Conservation (phyloP, 345 rosid species). For the Noccaea caerulescens region DNA sequence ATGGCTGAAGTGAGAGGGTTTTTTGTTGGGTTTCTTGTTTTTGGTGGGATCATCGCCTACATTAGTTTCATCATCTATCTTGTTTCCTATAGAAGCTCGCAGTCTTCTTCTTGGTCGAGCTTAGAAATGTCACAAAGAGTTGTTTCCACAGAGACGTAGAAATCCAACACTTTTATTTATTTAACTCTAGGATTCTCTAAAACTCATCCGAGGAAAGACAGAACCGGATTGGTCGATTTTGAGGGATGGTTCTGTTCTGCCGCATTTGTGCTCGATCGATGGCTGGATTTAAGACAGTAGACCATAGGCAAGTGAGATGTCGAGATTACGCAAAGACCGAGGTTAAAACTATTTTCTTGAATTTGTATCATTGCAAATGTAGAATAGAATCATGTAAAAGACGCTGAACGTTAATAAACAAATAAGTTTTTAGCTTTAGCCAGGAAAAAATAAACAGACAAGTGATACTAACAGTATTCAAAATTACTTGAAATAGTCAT, state of each 20-base stretch:
- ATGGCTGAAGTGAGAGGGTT: slow-evolving; percentile 63
- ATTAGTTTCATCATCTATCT: slow-evolving; percentile 74
- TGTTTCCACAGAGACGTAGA: slow-evolving; percentile 42
- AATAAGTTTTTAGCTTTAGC: neutral
- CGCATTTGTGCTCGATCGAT: slow-evolving; percentile 28
- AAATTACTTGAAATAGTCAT: too few relatives aligned
- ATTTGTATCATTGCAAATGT: slow-evolving; percentile 27
- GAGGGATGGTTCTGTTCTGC: slow-evolving; percentile 11
- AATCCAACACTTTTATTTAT: neutral
- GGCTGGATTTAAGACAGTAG: slow-evolving; percentile 7
- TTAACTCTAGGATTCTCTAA: neutral
- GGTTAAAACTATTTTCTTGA: slow-evolving; percentile 2
- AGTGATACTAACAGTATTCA: neutral
- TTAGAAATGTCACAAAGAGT: slow-evolving; percentile 54
- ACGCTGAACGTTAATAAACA: slow-evolving; percentile 1
- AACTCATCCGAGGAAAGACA: slow-evolving; percentile 17
- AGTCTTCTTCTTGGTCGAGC: slow-evolving; percentile 53
- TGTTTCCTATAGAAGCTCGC: slow-evolving; percentile 47
- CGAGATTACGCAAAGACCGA: slow-evolving; percentile 3
- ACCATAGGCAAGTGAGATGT: slow-evolving; percentile 9
- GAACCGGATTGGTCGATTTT: slow-evolving; percentile 10
- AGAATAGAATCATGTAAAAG: slow-evolving; percentile 27
- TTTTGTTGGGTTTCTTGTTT: slow-evolving; percentile 52
- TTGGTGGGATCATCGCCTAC: slow-evolving; percentile 57
- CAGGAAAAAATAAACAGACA: neutral